A percentile compares a stretch with the other conserved stretches of the same genome.
phyloP scores from a whole-genome alignment of 768 basidiomycete genomes.

The Macrolepiota dolichaula region DNA sequence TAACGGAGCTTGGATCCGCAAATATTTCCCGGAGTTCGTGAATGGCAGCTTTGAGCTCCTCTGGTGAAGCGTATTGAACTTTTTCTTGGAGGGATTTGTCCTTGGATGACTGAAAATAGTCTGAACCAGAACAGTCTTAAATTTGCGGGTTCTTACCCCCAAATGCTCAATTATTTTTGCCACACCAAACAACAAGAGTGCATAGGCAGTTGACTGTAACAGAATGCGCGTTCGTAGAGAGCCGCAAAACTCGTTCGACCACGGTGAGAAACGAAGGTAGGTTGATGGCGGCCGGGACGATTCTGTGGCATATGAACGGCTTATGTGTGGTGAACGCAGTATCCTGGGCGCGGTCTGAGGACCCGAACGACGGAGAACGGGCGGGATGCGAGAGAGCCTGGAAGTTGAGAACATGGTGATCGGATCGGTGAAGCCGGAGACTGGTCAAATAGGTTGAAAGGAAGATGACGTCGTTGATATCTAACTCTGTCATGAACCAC shows the following conservation, averaged over 20 bases:
- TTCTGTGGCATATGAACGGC: conserved; percentile 3
- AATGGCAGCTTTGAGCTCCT: conserved; percentile 50
- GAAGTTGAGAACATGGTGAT: conserved; percentile 15
- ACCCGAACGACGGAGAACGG: background rate
- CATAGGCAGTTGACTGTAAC: conserved; percentile 34
- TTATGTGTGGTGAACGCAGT: background rate
- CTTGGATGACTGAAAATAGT: background rate
- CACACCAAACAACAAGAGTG: conserved; percentile 29
- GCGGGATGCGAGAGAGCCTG: background rate
- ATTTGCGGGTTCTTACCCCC: conserved; percentile 12
- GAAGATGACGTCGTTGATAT: background rate
- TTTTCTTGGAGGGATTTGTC: conserved; percentile 4
- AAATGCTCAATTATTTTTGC: conserved; percentile 24
- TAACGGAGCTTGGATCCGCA: conserved; percentile 42
- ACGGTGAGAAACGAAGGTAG: conserved; percentile 33
- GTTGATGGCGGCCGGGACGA: background rate
- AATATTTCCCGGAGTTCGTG: conserved; percentile 45
- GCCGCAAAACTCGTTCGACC: conserved; percentile 35
- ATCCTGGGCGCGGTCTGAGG: background rate
- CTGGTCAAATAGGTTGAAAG: background rate
- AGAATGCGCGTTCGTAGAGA: conserved; percentile 27
- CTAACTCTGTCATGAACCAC: background rate
- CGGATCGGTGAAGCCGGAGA: background rate
- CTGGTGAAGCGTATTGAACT: conserved; percentile 39
- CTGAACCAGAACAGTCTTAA: conserved; percentile 5